Conservation (phyloP, 768 basidiomycete genomes). For the Porphyrellus cyaneotinctus region DNA sequence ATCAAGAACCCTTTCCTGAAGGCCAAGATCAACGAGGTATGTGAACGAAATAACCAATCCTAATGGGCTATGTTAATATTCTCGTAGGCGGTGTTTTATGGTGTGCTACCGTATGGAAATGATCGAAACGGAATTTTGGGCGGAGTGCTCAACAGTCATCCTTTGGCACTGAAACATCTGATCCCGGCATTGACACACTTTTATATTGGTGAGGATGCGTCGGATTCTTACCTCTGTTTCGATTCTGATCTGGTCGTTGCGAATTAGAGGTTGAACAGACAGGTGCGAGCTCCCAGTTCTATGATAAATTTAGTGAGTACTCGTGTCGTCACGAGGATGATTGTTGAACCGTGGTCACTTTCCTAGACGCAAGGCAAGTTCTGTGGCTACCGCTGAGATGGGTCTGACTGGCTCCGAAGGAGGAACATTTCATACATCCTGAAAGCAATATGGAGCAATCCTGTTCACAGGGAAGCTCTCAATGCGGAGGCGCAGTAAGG, state of each 20-base stretch:
- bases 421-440: constrained; percentile 86
- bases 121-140: constrained; percentile 74
- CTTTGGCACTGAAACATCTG: constrained; percentile 79
- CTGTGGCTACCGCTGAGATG: background rate
- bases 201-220: constrained; percentile 73
- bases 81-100: constrained; percentile 66
- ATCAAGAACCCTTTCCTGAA: constrained; percentile 99
- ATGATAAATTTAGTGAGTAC: constrained; percentile 90
- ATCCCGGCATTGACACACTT: constrained; percentile 91
- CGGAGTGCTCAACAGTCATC: constrained; percentile 77
- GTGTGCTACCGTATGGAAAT: constrained; percentile 61
- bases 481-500: constrained; percentile 72
- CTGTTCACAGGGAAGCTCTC: constrained; percentile 81
- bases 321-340: background rate
- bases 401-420: constrained; percentile 37
- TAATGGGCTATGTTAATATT: constrained; percentile 1
- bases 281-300: constrained; percentile 96
- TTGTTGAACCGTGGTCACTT: constrained; percentile 7
- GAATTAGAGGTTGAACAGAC: constrained; percentile 90
- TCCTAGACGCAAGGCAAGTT: constrained; percentile 50
- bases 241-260: constrained; percentile 1
- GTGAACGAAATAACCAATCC: constrained; percentile 14
- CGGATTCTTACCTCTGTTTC: background rate
- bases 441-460: constrained; percentile 90
- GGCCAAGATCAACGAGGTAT: constrained; percentile 89